These are phyloP conservation scores for Centrapalus pauciflorus DNA, from an alignment of 129 eudicot genomes.

Conservation along the genomic window DNA sequence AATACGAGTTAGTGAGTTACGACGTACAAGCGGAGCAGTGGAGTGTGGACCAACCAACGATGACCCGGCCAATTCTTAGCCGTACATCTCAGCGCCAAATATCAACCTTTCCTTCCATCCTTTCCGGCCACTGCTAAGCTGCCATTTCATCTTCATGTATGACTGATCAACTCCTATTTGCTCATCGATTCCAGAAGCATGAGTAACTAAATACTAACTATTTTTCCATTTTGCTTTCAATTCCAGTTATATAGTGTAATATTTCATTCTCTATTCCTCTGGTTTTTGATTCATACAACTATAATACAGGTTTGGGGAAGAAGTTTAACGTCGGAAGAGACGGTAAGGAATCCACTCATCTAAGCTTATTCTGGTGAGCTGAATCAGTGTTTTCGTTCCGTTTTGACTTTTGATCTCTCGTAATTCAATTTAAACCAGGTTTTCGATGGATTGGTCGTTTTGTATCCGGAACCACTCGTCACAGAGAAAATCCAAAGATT, in stretches of 20 bases:
- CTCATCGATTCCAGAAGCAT: constrained; percentile 7
- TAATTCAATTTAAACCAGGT: constrained; percentile 2
- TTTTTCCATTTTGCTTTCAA: background rate
- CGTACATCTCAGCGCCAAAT: background rate
- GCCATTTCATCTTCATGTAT: background rate
- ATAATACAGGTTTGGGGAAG: constrained; percentile 23
- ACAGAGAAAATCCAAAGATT: background rate
- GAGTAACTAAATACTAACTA: constrained; percentile 15
- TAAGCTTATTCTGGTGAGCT: background rate
- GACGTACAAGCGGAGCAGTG: no score
- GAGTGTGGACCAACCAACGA: background rate
- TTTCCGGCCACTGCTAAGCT: background rate
- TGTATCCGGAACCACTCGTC: constrained; percentile 13
- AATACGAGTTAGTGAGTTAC: no score
- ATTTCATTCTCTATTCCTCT: background rate
- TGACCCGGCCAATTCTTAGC: constrained; percentile 12
- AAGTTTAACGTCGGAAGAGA: constrained; percentile 9
- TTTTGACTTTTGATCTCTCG: constrained; percentile 4
- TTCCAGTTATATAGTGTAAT: background rate
- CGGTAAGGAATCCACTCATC: constrained; percentile 4
- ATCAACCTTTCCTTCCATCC: background rate
- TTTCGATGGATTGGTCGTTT: constrained; percentile 16
- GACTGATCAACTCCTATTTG: background rate
- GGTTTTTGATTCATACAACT: constrained; percentile 2
- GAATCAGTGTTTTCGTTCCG: background rate